phyloP scores from a whole-genome alignment of 192 early-diverging fungal genomes.

The Coemansia sp. region DNA sequence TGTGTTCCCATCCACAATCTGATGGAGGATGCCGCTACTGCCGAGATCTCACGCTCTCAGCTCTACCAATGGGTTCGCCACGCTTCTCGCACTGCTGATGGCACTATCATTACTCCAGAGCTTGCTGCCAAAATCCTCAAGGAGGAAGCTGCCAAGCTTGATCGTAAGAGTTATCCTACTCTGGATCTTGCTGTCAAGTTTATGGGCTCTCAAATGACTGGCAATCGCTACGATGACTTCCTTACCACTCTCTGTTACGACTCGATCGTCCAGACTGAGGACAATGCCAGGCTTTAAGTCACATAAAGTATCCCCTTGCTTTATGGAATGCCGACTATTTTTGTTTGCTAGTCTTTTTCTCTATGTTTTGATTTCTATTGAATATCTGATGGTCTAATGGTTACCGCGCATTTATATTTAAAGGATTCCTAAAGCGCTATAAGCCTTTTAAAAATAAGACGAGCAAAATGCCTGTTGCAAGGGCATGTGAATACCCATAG shows the following conservation, averaged over 20 bases:
- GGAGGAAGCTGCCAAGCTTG: constrained; percentile 81
- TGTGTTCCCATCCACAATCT: constrained; percentile 98
- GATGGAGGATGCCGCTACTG: constrained; percentile 98
- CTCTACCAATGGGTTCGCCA: constrained; percentile 98
- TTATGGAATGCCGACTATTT: neutral
- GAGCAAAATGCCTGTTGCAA: too few species aligned
- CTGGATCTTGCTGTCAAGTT: constrained; percentile 58
- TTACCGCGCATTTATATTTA: neutral
- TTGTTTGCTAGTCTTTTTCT: neutral
- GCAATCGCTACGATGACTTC: constrained; percentile 85
- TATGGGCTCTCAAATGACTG: constrained; percentile 78
- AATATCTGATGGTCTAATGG: too few species aligned
- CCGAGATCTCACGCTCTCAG: constrained; percentile 96
- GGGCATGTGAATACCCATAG: neutral
- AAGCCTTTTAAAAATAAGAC: neutral
- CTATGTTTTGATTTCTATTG: neutral
- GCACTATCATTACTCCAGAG: constrained; percentile 75
- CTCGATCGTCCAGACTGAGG: constrained; percentile 65
- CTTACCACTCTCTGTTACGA: constrained; percentile 92
- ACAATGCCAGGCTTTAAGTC: constrained; percentile 34
- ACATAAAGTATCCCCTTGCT: too few species aligned
- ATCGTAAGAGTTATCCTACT: constrained; percentile 53
- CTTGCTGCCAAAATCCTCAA: constrained; percentile 76
- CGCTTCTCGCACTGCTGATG: constrained; percentile 75
- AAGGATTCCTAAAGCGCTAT: neutral